Evolutionary conservation across 768 basidiomycete species (phyloP), one percentile per base, ranked within the genome.

Genomic region (Pleurotus djamor): DNA sequence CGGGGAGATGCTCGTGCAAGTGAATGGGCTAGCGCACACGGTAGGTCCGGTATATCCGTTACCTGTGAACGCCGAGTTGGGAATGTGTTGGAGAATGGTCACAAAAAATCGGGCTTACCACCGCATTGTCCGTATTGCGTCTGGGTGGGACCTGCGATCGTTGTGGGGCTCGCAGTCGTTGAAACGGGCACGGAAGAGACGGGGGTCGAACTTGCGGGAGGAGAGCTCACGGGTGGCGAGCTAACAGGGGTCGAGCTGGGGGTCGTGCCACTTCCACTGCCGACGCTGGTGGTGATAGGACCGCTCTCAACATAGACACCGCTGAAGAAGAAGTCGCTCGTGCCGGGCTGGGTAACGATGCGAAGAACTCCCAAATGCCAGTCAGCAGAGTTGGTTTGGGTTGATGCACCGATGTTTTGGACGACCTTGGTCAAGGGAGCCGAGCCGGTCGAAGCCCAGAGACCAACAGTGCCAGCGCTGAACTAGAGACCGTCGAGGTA

Each of bases 331-430:
- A 79, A 87, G 64, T 86, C 81, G 67, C 85, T 84, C 8, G 77
- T 68, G 35, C 69, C 68, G 48, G 75, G 67, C 41, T 68, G 75
- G 66, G 79, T 82, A 17, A 79, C 74, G 60, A 87, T 71, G 59
- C 83, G 81, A 37, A 86, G 79, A 28, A 86, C 83, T 43, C 84
- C 84, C 51, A 87, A 72, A 71, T 86, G 86, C 74, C 76, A 87
- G 69, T 85, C 84, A 35, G 72, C 80, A 16, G 82, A 84, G 71
- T 85, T 84, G 52, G 85, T 86, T 9, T 77, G 83, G 0, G 84
- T 78, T 21, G 77, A 77, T 1, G 81, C 80, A 5, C 77, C 69
- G 16, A 79, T 63, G 69, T 81, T 80, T 34, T 74, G 63, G 33
- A 76, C 77, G 52, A 86, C 83, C 65, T 82, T 78, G 48, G 68